A percentile compares a stretch with the other conserved stretches of the same genome.
Conservation (phyloP, 768 basidiomycete species). For the Mycena alexandri region DNA sequence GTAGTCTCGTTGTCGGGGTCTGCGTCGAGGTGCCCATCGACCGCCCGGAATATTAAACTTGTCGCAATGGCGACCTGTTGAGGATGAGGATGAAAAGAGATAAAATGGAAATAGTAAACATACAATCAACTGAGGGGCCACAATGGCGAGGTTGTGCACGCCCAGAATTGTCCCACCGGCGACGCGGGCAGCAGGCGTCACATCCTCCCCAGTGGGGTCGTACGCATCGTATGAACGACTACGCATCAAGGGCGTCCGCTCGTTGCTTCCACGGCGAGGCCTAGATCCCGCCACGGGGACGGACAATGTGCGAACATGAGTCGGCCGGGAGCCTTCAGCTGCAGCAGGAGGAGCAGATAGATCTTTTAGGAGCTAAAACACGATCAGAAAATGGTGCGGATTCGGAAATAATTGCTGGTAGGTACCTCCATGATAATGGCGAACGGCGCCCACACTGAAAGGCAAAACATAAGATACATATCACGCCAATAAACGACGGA, state of each 20-base stretch:
- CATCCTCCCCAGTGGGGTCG: constrained; percentile 53
- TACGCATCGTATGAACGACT: constrained; percentile 68
- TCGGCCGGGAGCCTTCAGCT: constrained; percentile 50
- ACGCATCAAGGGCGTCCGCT: constrained; percentile 72
- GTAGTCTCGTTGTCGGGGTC: constrained; percentile 62
- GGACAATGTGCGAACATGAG: constrained; percentile 68
- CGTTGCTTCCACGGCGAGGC: constrained; percentile 51
- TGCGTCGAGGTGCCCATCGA: constrained; percentile 75
- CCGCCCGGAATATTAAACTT: constrained; percentile 30
- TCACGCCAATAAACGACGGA: not conserved
- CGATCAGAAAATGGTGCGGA: constrained; percentile 9
- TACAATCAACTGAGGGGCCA: constrained; percentile 94
- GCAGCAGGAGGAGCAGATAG: constrained; percentile 56
- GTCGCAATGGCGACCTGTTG: constrained; percentile 22
- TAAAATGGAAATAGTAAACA: constrained; percentile 47
- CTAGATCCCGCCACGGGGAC: constrained; percentile 51
- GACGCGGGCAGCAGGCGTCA: constrained; percentile 58
- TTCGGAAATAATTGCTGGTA: constrained; percentile 3
- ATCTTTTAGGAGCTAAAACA: constrained; percentile 78
- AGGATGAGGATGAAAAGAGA: not conserved
- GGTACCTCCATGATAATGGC: constrained; percentile 96
- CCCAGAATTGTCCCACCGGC: constrained; percentile 94
- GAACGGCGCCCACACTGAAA: constrained; percentile 88
- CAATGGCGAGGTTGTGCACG: constrained; percentile 95
- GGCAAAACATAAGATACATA: not conserved